Conservation (phyloP, 805 yeast genomes). For the Candida berthetii region DNA sequence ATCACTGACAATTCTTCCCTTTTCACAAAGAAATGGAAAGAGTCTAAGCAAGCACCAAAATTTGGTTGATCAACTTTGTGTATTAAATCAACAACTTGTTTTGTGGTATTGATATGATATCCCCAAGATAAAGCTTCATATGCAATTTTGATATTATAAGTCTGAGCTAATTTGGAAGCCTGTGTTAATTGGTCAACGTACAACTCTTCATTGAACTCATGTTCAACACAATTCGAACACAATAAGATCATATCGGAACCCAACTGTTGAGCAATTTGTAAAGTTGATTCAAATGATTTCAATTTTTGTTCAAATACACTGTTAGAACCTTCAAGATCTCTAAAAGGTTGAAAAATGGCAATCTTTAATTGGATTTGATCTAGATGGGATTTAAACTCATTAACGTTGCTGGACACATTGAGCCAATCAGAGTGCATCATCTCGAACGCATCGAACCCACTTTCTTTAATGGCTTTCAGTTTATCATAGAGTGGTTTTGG, state of each 20-base stretch:
- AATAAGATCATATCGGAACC: not conserved
- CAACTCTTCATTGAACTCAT: no score
- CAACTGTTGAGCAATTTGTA: not conserved
- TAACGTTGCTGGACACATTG: not conserved
- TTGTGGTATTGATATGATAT: slow-evolving; percentile 13
- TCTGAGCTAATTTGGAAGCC: slow-evolving; percentile 2
- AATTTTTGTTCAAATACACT: not conserved
- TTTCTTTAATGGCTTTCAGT: not conserved
- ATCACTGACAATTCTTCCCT: slow-evolving; percentile 3
- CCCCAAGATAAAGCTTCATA: slow-evolving; percentile 24
- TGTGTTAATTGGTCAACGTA: slow-evolving; percentile 1
- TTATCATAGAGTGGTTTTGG: not conserved
- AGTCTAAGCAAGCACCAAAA: slow-evolving; percentile 23
- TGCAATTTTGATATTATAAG: slow-evolving; percentile 16
- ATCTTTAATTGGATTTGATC: no score
- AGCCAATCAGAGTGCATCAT: not conserved
- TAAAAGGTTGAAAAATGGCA: not conserved
- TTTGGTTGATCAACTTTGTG: slow-evolving; percentile 16
- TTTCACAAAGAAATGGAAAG: slow-evolving; percentile 20
- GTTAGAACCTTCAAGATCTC: not conserved
- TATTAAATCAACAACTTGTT: slow-evolving; percentile 12
- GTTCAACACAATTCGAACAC: not conserved
- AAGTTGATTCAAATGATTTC: no score
- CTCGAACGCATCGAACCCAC: not conserved
- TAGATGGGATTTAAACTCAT: not conserved